Base-by-base conservation (phyloP, 2,329 filamentous ascomycete species). In the Paracoccidioides brasiliensis region DNA sequence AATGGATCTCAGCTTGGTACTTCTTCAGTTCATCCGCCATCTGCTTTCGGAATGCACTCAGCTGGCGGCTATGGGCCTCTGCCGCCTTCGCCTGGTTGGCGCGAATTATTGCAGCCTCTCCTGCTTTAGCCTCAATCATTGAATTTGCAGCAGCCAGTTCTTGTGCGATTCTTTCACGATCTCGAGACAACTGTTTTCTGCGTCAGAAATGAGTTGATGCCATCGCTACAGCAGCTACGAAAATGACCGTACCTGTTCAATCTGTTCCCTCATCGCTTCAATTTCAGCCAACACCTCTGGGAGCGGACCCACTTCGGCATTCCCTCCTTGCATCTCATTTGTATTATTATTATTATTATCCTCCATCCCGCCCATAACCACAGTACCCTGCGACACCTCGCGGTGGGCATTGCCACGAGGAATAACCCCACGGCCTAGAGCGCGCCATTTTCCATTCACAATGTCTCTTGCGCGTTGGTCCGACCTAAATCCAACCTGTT, bases 61-160 rank as follows among this genome's bases (percentile, higher is more conserved):
- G 63, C 62, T 77, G 74, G 52, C 74, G 72, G 61, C 81, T 78
- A 64, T 79, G 76, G 37, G 78, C 75, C 58, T 78, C 77, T 32
- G 66, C 69, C 8, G 76, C 66, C 61, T 78, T 79, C 38, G 76
- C 73, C 59, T 79, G 75, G 58, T 82, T 82, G 22, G 76, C 73
- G 12, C 82, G 76, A 15, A 84, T 76, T 42, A 83, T 84, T 41
- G 80, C 75, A 43, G 80, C 80, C 64, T 84, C 82, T 37, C 82
- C 82, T 6, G 77, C 69, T 64, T 81, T 82, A 30, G 74, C 72
- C 56, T 73, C 69, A 2, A 74, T 73, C 42, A 72, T 64, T 10
- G 67, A 66, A 60, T 69, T 74, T 22, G 72, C 71, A 14, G 65
- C 64, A 46, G 62, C 61, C 22, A 76, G 59, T 44, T 74, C 71